Evolutionary conservation across 257 asterid genomes (phyloP).

Genomic region (Marsdenia floribunda): DNA sequence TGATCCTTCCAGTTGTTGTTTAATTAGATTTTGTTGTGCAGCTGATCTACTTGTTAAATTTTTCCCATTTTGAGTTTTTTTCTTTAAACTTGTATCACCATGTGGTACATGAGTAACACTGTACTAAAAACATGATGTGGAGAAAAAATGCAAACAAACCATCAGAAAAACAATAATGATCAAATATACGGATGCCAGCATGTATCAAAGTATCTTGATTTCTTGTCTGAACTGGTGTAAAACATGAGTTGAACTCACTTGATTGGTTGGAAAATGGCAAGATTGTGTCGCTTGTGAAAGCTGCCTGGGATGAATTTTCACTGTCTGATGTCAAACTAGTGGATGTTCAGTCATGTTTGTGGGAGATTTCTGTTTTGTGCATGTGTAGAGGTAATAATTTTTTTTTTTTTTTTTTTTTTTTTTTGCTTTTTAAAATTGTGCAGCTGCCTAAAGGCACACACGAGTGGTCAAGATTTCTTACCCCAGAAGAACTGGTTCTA

Average conservation of each 20-base stretch:
- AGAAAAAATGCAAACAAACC: not conserved
- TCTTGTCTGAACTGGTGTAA: not conserved
- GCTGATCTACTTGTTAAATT: not conserved
- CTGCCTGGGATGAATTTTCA: not conserved
- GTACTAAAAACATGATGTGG: not conserved
- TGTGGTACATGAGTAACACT: not conserved
- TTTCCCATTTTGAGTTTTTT: not conserved
- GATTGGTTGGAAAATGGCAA: not conserved
- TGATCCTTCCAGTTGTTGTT: not conserved
- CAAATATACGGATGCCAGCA: not conserved
- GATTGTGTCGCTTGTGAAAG: too few relatives aligned
- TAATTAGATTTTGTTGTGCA: not conserved
- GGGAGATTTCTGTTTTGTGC: not conserved
- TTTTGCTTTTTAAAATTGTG: constrained; percentile 3
- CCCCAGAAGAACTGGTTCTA: constrained; percentile 79
- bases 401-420: not conserved
- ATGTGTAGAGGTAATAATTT: not conserved
- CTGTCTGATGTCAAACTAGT: not conserved
- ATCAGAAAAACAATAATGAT: not conserved
- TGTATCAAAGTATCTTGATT: not conserved
- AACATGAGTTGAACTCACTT: not conserved
- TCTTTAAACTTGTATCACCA: not conserved
- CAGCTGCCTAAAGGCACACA: constrained; percentile 88
- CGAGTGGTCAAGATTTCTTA: constrained; percentile 78
- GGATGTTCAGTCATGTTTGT: not conserved